Conservation (phyloP, 179 eudicot species). For the Silene coronaria region DNA sequence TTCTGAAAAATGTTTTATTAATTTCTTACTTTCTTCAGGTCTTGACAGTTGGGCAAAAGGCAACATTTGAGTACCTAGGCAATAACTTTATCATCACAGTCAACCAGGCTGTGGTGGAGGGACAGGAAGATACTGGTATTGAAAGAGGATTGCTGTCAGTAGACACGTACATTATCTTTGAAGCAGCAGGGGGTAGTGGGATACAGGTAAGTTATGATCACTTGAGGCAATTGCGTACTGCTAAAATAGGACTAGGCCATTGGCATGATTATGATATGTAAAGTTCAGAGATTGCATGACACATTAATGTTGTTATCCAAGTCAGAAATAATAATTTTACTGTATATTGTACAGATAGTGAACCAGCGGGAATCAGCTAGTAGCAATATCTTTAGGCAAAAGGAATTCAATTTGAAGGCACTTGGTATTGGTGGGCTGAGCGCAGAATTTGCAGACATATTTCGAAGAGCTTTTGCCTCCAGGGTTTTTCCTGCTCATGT, state of each 20-base stretch:
- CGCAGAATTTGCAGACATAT: slow-evolving; percentile 88
- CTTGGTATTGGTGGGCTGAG: slow-evolving; percentile 89
- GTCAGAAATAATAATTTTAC: neutral
- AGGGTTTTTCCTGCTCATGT: slow-evolving; percentile 95
- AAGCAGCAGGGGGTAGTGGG: slow-evolving; percentile 74
- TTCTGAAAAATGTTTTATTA: too few species aligned
- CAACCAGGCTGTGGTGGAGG: slow-evolving; percentile 68
- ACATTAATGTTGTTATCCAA: neutral
- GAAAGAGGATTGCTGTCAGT: slow-evolving; percentile 76
- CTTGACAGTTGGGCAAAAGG: slow-evolving; percentile 83
- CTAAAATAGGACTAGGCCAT: too few species aligned
- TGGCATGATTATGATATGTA: neutral
- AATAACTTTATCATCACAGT: slow-evolving; percentile 63
- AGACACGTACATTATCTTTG: slow-evolving; percentile 78
- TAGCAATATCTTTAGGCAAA: slow-evolving; percentile 81
- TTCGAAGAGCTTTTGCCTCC: slow-evolving; percentile 93
- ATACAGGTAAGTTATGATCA: slow-evolving; percentile 64
- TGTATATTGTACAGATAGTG: slow-evolving; percentile 27
- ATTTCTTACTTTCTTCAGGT: too few species aligned
- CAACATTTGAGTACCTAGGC: slow-evolving; percentile 79
- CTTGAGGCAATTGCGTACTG: too few species aligned
- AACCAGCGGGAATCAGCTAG: slow-evolving; percentile 92
- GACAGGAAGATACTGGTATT: slow-evolving; percentile 45
- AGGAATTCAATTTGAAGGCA: slow-evolving; percentile 80
- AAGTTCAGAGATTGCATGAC: neutral